Evolutionary conservation across 2,329 filamentous ascomycete species (phyloP).

Genomic region (Hymenoscyphus fraxineus): DNA sequence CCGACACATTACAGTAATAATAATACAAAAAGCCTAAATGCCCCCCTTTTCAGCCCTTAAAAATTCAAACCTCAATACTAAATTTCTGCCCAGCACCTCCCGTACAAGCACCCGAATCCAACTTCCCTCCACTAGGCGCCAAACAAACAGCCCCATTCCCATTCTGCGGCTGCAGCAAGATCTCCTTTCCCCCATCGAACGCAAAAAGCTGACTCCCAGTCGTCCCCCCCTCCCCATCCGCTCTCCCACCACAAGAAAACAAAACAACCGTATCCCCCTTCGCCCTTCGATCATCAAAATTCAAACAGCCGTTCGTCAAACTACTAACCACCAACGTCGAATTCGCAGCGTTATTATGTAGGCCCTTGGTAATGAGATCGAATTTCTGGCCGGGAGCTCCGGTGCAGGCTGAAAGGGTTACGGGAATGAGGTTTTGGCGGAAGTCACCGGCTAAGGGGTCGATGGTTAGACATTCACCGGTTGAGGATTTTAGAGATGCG

Average conservation of each 20-base stretch:
- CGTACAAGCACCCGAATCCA: constrained; percentile 25
- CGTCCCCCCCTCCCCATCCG: constrained; percentile 44
- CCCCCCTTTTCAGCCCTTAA: not conserved
- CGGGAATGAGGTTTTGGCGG: constrained; percentile 43
- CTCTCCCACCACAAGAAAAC: constrained; percentile 56
- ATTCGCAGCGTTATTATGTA: constrained; percentile 45
- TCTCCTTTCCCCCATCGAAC: constrained; percentile 40
- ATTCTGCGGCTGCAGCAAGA: constrained; percentile 45
- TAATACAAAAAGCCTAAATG: not conserved
- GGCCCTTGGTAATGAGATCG: constrained; percentile 45
- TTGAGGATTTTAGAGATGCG: constrained; percentile 40
- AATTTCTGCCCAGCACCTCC: constrained; percentile 21
- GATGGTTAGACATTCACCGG: constrained; percentile 42
- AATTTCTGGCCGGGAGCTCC: constrained; percentile 40
- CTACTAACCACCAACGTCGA: constrained; percentile 52
- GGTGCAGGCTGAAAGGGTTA: constrained; percentile 40
- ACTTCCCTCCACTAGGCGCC: constrained; percentile 31
- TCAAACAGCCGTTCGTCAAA: constrained; percentile 55
- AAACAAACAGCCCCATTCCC: constrained; percentile 44
- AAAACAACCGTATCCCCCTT: constrained; percentile 51
- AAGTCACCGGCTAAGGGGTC: constrained; percentile 45
- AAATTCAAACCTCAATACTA: constrained; percentile 14
- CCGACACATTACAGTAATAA: not conserved
- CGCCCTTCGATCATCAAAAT: constrained; percentile 51
- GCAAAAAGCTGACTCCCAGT: constrained; percentile 48